Evolutionary conservation across 176 grass and related monocot genomes (phyloP).

Genomic region (Aechmea fasciata): DNA sequence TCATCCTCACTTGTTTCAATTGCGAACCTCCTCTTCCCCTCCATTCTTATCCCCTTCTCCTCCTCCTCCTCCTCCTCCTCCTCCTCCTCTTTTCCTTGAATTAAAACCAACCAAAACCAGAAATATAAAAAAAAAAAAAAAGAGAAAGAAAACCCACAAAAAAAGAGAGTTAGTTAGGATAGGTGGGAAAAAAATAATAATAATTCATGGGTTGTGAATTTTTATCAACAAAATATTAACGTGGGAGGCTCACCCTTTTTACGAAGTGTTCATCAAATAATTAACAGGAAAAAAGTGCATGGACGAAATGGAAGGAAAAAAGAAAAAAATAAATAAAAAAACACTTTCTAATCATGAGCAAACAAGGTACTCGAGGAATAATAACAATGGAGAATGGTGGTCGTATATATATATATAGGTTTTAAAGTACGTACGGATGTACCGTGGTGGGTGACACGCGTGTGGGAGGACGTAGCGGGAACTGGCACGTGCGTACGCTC

Average conservation of each 20-base stretch:
- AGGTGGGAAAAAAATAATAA: too few relatives aligned
- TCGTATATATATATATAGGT: not conserved
- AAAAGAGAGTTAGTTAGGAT: not conserved
- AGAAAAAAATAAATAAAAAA: too few relatives aligned
- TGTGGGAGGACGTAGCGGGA: not conserved
- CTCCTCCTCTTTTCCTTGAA: not conserved
- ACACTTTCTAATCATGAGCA: slow-evolving; percentile 12
- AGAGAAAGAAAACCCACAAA: too few relatives aligned
- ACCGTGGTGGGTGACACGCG: slow-evolving; percentile 1
- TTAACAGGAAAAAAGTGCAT: too few relatives aligned
- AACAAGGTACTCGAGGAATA: not conserved
- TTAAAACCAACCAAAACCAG: not conserved
- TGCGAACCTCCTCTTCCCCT: not conserved
- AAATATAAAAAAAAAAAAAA: not conserved
- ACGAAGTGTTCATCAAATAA: too few relatives aligned
- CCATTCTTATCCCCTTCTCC: not conserved
- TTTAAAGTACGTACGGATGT: slow-evolving; percentile 2
- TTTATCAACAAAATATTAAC: too few relatives aligned
- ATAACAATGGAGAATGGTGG: not conserved
- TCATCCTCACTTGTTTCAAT: not conserved
- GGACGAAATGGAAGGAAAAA: too few relatives aligned
- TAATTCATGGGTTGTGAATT: too few relatives aligned
- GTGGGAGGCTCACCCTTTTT: not conserved
- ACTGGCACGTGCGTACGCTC: not conserved
- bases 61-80: not conserved